Base-by-base conservation (phyloP, 2,329 filamentous ascomycete genomes). In the Ascochyta viciae-villosae region DNA sequence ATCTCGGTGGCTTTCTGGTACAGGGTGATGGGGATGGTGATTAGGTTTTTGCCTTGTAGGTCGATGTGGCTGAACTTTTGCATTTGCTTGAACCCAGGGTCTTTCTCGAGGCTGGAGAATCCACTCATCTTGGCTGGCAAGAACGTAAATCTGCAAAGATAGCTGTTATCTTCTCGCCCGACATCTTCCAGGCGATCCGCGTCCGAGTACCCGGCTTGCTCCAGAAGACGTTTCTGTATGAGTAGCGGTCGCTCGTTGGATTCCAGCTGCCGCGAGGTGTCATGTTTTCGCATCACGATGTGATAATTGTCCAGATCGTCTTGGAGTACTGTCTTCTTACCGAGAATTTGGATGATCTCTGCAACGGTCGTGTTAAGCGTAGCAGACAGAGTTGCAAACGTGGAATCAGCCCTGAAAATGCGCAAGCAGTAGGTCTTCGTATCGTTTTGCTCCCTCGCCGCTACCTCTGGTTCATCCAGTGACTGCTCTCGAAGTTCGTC, bases 21-120 rank as follows among this genome's bases (percentile, higher is more conserved):
- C 10, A 99, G 85, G 0, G 89, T 89, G 64, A 99, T 96, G 3
- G 95, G 95, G 50, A 99, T 98, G 7, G 94, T 96, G 69, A 96
- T 88, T 43, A 99, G 83, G 71, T 96, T 98, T 51, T 90, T 89
- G 41, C 92, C 92, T 49, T 91, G 89, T 13, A 99, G 83, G 73
- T 99, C 93, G 65, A 99, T 91, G 74, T 98, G 92, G 74, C 89
- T 97, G 77, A 95, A 92, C 72, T 96, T 97, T 66, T 93, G 89
- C 74, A 90, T 86, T 70, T 92, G 92, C 71, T 85, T 87, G 61
- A 96, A 87, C 24, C 89, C 90, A 45, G 92, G 85, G 68, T 98
- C 94, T 61, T 83, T 82, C 63, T 93, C 89, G 23, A 90, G 81
- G 57, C 84, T 87, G 39, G 88, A 80, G 61, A 80, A 93, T 44